Evolutionary conservation across 2,329 filamentous ascomycete genomes (phyloP), one percentile per base, ranked within the genome.

Genomic region (Ophiostoma sp.): DNA sequence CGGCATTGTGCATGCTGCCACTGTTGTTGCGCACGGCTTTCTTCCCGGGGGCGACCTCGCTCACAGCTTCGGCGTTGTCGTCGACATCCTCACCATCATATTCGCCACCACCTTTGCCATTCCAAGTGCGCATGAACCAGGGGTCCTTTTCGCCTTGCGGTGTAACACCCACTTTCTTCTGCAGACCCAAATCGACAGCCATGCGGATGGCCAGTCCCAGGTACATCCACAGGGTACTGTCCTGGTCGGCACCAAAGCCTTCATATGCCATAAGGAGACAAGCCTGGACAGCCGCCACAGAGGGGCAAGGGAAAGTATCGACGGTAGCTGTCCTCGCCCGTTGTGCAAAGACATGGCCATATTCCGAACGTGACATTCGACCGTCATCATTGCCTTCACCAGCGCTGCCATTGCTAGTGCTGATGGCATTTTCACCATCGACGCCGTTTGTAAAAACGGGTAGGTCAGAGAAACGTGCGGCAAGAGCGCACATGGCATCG

Each of bases 191-290:
- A 78, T 95, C 92, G 74, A 93, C 66, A 2, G 73, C 69, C 74
- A 75, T 75, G 4, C 94, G 90, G 74, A 97, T 97, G 0, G 94
- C 91, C 70, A 95, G 91, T 0, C 94, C 94, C 1, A 97, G 85
- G 79, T 97, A 97, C 93, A 97, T 97, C 94, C 94, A 97, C 7
- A 97, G 82, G 0, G 93, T 93, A 80, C 93, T 97, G 78, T 97
- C 94, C 77, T 95, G 93, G 76, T 93, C 93, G 12, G 93, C 92
- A 0, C 94, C 94, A 77, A 97, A 97, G 59, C 95, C 92, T 77
- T 97, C 93, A 78, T 97, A 97, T 0, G 93, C 94, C 82, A 97
- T 88, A 36, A 97, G 83, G 12, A 97, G 82, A 68, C 92, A 94
- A 0, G 94, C 93, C 78, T 97, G 94, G 0, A 96, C 93, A 11